Conservation (phyloP, 78 protist species). For the Anaeramoeba ignava region DNA sequence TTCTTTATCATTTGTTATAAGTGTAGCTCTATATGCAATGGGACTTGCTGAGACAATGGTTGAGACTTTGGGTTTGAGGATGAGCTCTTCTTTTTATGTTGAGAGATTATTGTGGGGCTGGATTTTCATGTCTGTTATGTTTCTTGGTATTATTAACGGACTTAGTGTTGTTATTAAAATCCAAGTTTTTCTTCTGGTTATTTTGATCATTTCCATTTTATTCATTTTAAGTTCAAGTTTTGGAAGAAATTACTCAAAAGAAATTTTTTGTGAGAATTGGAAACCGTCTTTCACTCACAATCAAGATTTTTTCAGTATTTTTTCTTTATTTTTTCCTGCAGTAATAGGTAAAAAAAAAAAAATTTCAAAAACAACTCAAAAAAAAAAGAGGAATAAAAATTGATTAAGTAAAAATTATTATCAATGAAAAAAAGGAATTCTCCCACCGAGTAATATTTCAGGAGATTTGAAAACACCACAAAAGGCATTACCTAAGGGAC, state of each 20-base stretch:
- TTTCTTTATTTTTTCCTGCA: no score
- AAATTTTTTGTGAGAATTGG: no score
- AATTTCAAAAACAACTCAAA: no score
- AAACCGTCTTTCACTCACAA: no score
- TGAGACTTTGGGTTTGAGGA: background rate
- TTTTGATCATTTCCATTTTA: background rate
- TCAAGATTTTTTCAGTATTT: no score
- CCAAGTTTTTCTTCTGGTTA: background rate
- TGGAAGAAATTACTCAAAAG: no score
- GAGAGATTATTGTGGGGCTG: background rate
- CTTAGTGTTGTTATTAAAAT: background rate
- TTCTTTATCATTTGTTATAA: background rate
- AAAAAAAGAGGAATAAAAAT: no score
- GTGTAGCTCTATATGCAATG: background rate
- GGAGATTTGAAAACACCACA: background rate
- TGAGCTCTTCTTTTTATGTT: background rate
- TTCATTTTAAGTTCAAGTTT: no score
- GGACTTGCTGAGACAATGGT: background rate
- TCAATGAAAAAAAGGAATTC: background rate
- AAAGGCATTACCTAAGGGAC: background rate
- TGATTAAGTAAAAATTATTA: no score
- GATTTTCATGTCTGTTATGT: background rate
- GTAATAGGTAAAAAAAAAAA: no score
- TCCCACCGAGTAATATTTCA: background rate
- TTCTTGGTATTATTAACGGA: background rate